Conservation (phyloP, 305 asterid species). For the Solanum hybrid region DNA sequence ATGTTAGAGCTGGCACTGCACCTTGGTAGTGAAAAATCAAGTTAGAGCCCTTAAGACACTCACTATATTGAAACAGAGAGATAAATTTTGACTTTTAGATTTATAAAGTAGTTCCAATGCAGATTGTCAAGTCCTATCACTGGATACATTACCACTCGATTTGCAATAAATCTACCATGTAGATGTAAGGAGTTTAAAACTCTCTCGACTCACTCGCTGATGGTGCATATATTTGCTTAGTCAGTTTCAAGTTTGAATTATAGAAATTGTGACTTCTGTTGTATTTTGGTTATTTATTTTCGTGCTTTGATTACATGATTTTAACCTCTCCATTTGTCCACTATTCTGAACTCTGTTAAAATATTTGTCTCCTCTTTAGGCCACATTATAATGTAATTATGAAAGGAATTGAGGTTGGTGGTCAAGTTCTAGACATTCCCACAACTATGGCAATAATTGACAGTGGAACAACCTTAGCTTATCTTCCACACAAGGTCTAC, state of each 20-base stretch:
- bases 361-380: constrained; percentile 24
- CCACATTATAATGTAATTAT: constrained; percentile 61
- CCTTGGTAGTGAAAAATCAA: not conserved
- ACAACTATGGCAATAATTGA: constrained; percentile 61
- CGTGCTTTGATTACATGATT: not conserved
- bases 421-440: constrained; percentile 42
- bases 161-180: not conserved
- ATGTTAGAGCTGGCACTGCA: not conserved
- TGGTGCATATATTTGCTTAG: not conserved
- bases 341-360: not conserved
- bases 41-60: not conserved
- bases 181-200: not conserved
- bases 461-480: constrained; percentile 79
- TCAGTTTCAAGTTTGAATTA: not conserved
- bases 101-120: not conserved
- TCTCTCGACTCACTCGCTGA: not conserved
- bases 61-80: not conserved
- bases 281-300: not conserved
- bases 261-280: not conserved
- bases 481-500: constrained; percentile 54
- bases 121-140: not conserved
- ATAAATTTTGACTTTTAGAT: not conserved
- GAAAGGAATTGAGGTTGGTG: constrained; percentile 58
- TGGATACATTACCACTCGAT: not conserved
- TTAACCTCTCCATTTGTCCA: not conserved